phyloP scores from a whole-genome alignment of 805 yeast genomes.

The Candida sanyiensis region DNA sequence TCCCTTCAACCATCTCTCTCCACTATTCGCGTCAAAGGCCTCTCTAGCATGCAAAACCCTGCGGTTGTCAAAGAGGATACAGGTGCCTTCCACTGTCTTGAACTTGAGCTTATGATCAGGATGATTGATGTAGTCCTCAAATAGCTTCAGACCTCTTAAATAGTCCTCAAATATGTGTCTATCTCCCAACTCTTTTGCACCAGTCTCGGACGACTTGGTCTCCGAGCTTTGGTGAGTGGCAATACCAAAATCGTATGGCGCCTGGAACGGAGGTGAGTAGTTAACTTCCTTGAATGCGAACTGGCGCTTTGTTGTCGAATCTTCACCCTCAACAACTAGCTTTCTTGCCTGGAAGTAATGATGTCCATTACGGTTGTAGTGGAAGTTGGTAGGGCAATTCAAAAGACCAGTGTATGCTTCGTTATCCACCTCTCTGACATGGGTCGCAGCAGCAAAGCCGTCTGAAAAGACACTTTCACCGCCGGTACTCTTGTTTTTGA shows the following conservation, averaged over 20 bases:
- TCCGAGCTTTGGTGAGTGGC: conserved; percentile 27
- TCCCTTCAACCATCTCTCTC: conserved; percentile 67
- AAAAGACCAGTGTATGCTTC: conserved; percentile 58
- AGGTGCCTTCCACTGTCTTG: conserved; percentile 51
- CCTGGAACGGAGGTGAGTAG: conserved; percentile 82
- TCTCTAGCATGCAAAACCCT: conserved; percentile 64
- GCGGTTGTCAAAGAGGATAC: conserved; percentile 67
- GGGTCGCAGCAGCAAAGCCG: conserved; percentile 57
- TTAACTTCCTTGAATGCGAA: conserved; percentile 50
- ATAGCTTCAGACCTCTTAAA: conserved; percentile 49
- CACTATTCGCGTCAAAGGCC: conserved; percentile 40
- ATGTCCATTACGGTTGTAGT: conserved; percentile 56
- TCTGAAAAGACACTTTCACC: conserved; percentile 71
- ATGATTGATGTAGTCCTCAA: conserved; percentile 51
- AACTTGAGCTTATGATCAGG: conserved; percentile 49
- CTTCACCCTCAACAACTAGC: conserved; percentile 51
- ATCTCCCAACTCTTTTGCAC: conserved; percentile 35
- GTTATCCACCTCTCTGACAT: conserved; percentile 51
- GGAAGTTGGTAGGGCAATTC: conserved; percentile 61
- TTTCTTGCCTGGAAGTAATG: conserved; percentile 60
- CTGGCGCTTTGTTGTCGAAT: conserved; percentile 10
- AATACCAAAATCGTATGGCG: conserved; percentile 62
- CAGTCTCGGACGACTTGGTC: conserved; percentile 22
- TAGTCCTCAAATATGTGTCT: conserved; percentile 46
- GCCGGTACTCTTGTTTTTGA: conserved; percentile 47